Percentiles rank a stretch among this genome's conserved stretches.
Conservation (phyloP, 2,329 filamentous ascomycete genomes). For the Elsinoe arachidis region DNA sequence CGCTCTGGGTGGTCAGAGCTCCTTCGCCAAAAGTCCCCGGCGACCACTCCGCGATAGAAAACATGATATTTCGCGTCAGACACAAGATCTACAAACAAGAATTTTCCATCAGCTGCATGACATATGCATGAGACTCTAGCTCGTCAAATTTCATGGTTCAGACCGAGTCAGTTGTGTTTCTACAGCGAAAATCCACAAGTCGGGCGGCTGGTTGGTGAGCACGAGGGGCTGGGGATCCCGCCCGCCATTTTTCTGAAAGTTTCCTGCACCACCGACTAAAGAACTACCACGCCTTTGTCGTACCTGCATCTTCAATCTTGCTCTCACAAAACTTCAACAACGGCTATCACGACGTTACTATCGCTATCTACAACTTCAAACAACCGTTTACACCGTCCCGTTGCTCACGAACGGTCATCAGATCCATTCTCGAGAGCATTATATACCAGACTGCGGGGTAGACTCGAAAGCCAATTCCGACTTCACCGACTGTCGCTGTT, state of each 20-base stretch:
- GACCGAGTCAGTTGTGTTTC: background rate
- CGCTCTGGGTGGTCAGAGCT: background rate
- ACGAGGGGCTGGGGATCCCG: conserved; percentile 3
- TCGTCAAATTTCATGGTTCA: background rate
- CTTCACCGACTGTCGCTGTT: conserved; percentile 2
- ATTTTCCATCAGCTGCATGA: background rate
- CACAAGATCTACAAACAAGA: background rate
- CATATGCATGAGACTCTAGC: background rate
- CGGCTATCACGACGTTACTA: conserved; percentile 11
- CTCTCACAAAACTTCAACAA: background rate
- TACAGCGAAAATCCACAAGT: background rate
- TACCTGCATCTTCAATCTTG: background rate
- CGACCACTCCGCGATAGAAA: background rate
- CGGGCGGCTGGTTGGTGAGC: background rate
- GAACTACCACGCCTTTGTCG: conserved; percentile 4
- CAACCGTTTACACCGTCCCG: background rate
- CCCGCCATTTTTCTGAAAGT: background rate
- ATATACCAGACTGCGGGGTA: conserved; percentile 4
- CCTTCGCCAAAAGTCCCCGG: background rate
- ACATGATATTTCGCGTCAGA: background rate
- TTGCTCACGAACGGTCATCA: background rate
- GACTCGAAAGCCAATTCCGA: conserved; percentile 9
- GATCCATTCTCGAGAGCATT: background rate
- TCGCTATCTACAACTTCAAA: background rate
- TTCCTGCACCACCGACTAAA: background rate